Evolutionary conservation across 495 filamentous ascomycete species (phyloP).

Genomic region (Podospora comata): DNA sequence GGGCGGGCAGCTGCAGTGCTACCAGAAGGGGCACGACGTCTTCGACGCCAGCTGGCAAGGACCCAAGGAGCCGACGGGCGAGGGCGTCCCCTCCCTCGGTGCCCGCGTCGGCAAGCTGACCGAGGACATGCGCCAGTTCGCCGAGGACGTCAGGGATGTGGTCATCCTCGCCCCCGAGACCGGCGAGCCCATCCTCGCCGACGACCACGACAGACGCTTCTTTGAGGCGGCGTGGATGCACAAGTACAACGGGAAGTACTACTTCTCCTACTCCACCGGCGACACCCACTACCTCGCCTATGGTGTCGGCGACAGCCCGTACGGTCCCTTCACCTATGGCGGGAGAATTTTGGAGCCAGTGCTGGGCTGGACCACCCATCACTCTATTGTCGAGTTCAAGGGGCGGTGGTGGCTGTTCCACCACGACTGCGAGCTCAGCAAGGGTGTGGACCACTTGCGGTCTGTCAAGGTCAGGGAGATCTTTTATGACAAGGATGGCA

Average conservation of each 20-base stretch:
- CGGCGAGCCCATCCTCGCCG: constrained; percentile 54
- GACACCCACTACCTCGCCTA: constrained; percentile 71
- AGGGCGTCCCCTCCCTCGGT: constrained; percentile 47
- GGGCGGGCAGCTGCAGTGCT: constrained; percentile 66
- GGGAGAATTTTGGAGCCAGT: constrained; percentile 71
- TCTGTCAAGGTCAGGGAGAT: constrained; percentile 70
- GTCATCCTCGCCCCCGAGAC: constrained; percentile 56
- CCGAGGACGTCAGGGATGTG: constrained; percentile 47
- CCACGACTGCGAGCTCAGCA: constrained; percentile 63
- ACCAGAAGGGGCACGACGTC: constrained; percentile 40
- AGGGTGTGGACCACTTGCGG: constrained; percentile 62
- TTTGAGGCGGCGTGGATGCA: constrained; percentile 80
- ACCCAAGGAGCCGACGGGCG: constrained; percentile 54
- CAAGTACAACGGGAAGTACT: constrained; percentile 61
- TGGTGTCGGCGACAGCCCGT: constrained; percentile 56
- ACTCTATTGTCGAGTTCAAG: constrained; percentile 69
- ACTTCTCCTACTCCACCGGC: constrained; percentile 73
- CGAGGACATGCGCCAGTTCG: constrained; percentile 61
- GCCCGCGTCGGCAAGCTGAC: constrained; percentile 60
- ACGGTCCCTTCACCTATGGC: constrained; percentile 67
- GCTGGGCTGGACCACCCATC: constrained; percentile 75
- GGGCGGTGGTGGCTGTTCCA: constrained; percentile 70
- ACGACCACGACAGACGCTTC: constrained; percentile 71
- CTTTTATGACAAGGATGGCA: constrained; percentile 62
- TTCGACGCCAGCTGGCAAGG: constrained; percentile 51